Conservation (phyloP, 1,284 basidiomycete species). For the Termitomyces sp. region DNA sequence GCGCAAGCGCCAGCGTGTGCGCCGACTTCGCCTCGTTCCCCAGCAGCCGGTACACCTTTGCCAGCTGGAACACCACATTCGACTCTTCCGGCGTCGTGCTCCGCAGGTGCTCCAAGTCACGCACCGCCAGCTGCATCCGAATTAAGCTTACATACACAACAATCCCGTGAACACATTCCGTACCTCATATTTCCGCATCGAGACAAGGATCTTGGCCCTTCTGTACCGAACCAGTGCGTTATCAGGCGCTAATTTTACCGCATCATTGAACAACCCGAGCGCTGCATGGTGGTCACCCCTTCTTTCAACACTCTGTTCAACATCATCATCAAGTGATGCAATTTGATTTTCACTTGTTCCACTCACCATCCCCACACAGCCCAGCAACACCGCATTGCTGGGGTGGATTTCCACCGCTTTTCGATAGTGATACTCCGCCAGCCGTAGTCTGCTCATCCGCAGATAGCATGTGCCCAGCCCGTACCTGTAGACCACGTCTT, state of each 20-base stretch:
- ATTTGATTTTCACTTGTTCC: slow-evolving; percentile 24
- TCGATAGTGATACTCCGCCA: slow-evolving; percentile 93
- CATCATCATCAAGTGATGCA: slow-evolving; percentile 3
- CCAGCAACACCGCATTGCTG: slow-evolving; percentile 83
- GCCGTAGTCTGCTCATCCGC: slow-evolving; percentile 81
- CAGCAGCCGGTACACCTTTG: slow-evolving; percentile 78
- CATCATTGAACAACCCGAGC: slow-evolving; percentile 73
- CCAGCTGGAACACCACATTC: slow-evolving; percentile 93
- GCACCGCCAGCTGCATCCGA: slow-evolving; percentile 60
- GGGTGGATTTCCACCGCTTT: slow-evolving; percentile 88
- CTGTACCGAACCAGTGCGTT: slow-evolving; percentile 90
- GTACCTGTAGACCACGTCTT: slow-evolving; percentile 56
- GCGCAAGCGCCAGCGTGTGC: slow-evolving; percentile 79
- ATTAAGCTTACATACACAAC: neutral
- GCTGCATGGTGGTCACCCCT: slow-evolving; percentile 70
- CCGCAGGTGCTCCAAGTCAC: slow-evolving; percentile 74
- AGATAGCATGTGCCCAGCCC: slow-evolving; percentile 94
- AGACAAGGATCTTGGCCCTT: slow-evolving; percentile 82
- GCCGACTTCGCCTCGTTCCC: slow-evolving; percentile 78
- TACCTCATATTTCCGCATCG: slow-evolving; percentile 77
- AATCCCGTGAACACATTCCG: slow-evolving; percentile 24
- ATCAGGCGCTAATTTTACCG: slow-evolving; percentile 69
- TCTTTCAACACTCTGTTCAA: slow-evolving; percentile 68
- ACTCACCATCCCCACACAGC: slow-evolving; percentile 87
- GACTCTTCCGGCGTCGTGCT: slow-evolving; percentile 87